phyloP scores from a whole-genome alignment of 768 basidiomycete genomes.

The Termitomyces bulborhizus region DNA sequence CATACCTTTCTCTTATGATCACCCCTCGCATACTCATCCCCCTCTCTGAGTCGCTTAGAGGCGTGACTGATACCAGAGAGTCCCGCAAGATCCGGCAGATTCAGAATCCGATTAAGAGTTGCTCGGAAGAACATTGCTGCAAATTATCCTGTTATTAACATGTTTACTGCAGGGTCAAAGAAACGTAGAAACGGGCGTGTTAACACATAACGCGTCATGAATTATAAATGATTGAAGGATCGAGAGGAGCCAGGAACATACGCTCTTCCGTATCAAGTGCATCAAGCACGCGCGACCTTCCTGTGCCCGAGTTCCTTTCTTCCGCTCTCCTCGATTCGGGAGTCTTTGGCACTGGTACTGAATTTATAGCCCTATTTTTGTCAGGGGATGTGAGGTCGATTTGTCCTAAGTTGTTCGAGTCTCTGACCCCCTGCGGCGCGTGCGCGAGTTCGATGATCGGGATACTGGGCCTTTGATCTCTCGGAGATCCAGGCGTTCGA shows the following conservation, averaged over 20 bases:
- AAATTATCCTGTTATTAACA: not conserved
- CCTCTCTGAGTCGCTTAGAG: not conserved
- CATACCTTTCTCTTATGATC: constrained; percentile 2
- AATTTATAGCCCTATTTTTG: not conserved
- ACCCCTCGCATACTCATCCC: not conserved
- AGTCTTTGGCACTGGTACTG: constrained; percentile 19
- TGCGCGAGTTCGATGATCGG: constrained; percentile 1
- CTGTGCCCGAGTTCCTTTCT: constrained; percentile 12
- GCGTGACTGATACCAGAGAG: constrained; percentile 16
- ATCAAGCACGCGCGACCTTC: constrained; percentile 32
- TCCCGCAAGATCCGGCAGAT: constrained; percentile 38
- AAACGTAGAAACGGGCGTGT: not conserved
- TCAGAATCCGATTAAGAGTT: constrained; percentile 34
- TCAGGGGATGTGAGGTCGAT: not conserved
- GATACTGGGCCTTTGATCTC: not conserved
- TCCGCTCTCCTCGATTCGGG: constrained; percentile 10
- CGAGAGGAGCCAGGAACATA: constrained; percentile 19
- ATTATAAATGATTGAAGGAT: not conserved
- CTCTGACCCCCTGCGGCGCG: not conserved
- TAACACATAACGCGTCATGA: not conserved
- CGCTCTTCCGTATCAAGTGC: constrained; percentile 38
- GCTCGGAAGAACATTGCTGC: constrained; percentile 30
- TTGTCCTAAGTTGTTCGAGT: not conserved
- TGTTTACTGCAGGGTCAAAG: not conserved
- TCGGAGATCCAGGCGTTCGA: not conserved